Evolutionary conservation across 352 stramenopile species (phyloP), one percentile per base, ranked within the genome.

Genomic region (Pythium phragmitis): DNA sequence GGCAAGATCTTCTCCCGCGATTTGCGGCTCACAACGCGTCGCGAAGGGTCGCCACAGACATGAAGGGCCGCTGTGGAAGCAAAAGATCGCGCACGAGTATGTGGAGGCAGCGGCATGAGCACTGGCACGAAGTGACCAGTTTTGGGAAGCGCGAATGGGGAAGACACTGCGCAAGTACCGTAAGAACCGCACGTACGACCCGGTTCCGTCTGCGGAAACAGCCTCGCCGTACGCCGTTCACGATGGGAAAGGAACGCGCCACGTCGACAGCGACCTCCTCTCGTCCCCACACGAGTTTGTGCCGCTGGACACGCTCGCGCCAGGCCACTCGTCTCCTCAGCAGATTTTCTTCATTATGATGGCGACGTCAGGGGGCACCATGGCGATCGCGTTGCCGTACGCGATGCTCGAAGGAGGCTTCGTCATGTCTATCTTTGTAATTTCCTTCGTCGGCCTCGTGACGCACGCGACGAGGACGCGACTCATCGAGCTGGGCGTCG

Each of bases 361-460:
- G 49, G 61, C 63, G 6, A 65, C 65, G 0, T 74, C 72, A n/a
- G 65, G 82, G 12, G 78, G 78, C 11, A 53, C 72, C 4, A 80
- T 68, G 9, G 68, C 70, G 5, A 41, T 84, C 17, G 73, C 69
- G 1, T 46, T 80, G 33, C 74, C 78, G 19, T 82, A 73, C 55
- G 76, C 70, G 8, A 73, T 85, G 23, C 68, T 81, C 3, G 53
- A 84, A 52, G 74, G 72, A 30, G 77, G 77, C 11, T 81, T 85
- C 34, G 53, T 79, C 16, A 71, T 79, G 66, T 76, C 67, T 5
- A 64, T 77, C 28, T 67, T 74, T 13, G 52, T 83, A 37, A 3
- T 80, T 12, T 33, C 72, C 9, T 72, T 79, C 37, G 71, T 82
- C 17, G 65, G 51, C 8, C 41, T 81, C 37, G 63, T 69, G n/a